A percentile compares a stretch with the other conserved stretches of the same genome.
phyloP scores from a whole-genome alignment of 495 filamentous ascomycete genomes.

The Chlorociboria aeruginascens region DNA sequence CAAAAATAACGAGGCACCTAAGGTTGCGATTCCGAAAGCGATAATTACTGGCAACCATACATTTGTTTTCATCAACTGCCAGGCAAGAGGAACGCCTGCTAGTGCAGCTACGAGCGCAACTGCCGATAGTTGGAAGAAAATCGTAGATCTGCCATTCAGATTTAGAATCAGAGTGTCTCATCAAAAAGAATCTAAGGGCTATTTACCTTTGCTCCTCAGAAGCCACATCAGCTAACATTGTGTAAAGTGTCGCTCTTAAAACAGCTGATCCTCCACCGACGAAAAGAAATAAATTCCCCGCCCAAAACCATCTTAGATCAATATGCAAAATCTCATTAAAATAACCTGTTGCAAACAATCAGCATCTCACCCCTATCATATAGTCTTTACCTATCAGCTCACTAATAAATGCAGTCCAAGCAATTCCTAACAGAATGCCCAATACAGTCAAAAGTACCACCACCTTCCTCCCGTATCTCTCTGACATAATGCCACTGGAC shows the following conservation, averaged over 20 bases:
- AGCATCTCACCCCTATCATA: too few species aligned
- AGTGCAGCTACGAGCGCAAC: background rate
- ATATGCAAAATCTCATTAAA: background rate
- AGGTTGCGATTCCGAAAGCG: background rate
- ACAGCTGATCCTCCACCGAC: conserved; percentile 7
- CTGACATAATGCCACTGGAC: background rate
- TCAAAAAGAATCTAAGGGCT: background rate
- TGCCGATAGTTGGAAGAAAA: background rate
- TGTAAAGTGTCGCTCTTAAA: background rate
- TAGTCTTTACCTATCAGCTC: background rate
- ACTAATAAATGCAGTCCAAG: background rate
- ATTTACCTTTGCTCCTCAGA: conserved; percentile 3
- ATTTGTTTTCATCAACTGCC: conserved; percentile 3
- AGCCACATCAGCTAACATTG: conserved; percentile 5
- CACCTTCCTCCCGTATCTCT: conserved; percentile 2
- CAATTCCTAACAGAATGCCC: background rate
- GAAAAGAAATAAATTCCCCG: conserved; percentile 1
- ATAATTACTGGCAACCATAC: background rate
- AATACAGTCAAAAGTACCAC: background rate
- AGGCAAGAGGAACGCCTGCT: background rate
- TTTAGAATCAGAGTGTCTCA: background rate
- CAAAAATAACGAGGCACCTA: background rate
- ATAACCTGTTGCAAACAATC: background rate
- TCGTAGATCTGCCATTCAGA: background rate
- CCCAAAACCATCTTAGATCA: conserved; percentile 4